Conservation (phyloP, 2,329 filamentous ascomycete species). For the Colletotrichum tropicicola region DNA sequence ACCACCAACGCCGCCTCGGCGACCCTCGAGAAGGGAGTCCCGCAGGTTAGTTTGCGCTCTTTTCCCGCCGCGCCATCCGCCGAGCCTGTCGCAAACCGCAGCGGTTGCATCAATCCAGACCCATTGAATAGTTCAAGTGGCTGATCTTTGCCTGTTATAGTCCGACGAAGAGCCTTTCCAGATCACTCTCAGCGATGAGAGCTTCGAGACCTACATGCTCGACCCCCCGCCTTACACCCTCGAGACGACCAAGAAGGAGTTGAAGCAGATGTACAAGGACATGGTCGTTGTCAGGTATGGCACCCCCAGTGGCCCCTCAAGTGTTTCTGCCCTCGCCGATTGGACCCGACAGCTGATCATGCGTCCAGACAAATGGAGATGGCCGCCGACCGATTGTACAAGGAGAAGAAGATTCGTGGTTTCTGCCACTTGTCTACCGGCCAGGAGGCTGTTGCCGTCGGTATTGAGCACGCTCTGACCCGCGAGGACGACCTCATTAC, state of each 20-base stretch:
- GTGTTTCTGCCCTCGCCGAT: neutral
- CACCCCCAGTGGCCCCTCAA: neutral
- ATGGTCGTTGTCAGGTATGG: slow-evolving; percentile 93
- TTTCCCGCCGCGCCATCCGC: slow-evolving; percentile 14
- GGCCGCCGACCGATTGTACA: slow-evolving; percentile 98
- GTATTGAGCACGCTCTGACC: slow-evolving; percentile 95
- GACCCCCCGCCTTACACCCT: slow-evolving; percentile 95
- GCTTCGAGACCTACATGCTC: slow-evolving; percentile 99
- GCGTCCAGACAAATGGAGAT: slow-evolving; percentile 93
- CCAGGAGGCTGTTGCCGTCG: slow-evolving; percentile 96
- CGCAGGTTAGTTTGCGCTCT: slow-evolving; percentile 49
- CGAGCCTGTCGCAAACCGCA: neutral
- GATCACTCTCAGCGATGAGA: slow-evolving; percentile 94
- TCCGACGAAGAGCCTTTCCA: slow-evolving; percentile 94
- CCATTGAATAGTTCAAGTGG: neutral
- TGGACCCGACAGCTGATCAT: slow-evolving; percentile 18
- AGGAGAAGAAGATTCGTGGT: slow-evolving; percentile 99
- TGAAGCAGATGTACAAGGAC: slow-evolving; percentile 99
- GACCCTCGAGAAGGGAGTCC: slow-evolving; percentile 81
- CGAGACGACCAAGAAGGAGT: slow-evolving; percentile 93
- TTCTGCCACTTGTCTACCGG: slow-evolving; percentile 99
- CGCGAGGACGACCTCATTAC: slow-evolving; percentile 96
- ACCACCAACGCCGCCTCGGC: slow-evolving; percentile 95
- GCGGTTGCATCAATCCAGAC: neutral
- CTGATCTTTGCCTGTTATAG: slow-evolving; percentile 53